Evolutionary conservation across 805 yeast species (phyloP).

Genomic region (Allodekkera sacchari): DNA sequence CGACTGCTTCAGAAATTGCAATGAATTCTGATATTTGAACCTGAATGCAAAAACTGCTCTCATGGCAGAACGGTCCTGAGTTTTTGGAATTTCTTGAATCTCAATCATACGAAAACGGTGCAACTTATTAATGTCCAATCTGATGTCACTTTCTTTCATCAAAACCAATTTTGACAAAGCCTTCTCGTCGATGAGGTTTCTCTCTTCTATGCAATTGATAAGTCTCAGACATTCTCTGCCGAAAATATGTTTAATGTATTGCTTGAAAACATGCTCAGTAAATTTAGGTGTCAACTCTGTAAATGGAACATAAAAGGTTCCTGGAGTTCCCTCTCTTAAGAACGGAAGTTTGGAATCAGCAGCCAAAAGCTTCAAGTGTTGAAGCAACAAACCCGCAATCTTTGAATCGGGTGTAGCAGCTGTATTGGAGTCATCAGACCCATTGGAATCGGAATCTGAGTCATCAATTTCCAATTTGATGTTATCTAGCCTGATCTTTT

Average conservation of each 20-base stretch:
- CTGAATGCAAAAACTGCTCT: constrained; percentile 80
- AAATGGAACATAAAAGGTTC: constrained; percentile 55
- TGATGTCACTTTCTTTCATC: constrained; percentile 67
- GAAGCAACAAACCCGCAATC: constrained; percentile 20
- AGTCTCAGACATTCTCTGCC: constrained; percentile 66
- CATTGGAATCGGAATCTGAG: constrained; percentile 10
- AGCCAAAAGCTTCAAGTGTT: constrained; percentile 65
- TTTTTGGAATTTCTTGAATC: constrained; percentile 88
- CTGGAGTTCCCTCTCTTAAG: constrained; percentile 47
- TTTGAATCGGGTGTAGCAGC: constrained; percentile 9
- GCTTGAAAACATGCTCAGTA: constrained; percentile 45
- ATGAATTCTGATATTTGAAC: constrained; percentile 30
- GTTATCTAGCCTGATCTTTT: constrained; percentile 9
- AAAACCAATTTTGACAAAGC: constrained; percentile 66
- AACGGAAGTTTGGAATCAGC: constrained; percentile 47
- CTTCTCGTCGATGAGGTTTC: constrained; percentile 77
- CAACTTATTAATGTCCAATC: constrained; percentile 61
- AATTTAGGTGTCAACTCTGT: constrained; percentile 37
- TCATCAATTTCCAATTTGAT: constrained; percentile 23
- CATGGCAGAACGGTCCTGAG: constrained; percentile 85
- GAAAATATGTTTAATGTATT: constrained; percentile 48
- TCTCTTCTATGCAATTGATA: constrained; percentile 64
- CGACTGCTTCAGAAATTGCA: constrained; percentile 29
- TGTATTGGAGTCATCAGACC: constrained; percentile 3
- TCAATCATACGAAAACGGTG: constrained; percentile 68